phyloP scores from a whole-genome alignment of 495 filamentous ascomycete genomes.

The Melanomma pulvis-pyrius region DNA sequence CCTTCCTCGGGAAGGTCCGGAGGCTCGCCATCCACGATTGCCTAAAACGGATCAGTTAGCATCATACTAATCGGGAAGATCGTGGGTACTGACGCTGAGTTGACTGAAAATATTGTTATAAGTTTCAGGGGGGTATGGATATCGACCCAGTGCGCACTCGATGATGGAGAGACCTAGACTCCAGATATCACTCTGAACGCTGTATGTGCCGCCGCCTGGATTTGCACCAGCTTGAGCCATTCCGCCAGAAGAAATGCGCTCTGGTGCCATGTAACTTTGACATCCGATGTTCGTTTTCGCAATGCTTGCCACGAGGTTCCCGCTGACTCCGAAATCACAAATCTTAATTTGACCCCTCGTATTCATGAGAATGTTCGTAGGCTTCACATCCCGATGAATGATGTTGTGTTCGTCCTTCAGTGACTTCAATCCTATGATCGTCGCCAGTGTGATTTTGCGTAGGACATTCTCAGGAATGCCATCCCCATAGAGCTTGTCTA shows the following conservation, averaged over 20 bases:
- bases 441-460: slow-evolving; percentile 88
- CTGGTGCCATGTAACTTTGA: slow-evolving; percentile 99
- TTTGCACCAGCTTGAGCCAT: slow-evolving; percentile 74
- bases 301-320: slow-evolving; percentile 95
- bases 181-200: slow-evolving; percentile 98
- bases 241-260: slow-evolving; percentile 86
- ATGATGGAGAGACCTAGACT: slow-evolving; percentile 92
- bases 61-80: background rate
- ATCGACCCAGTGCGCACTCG: slow-evolving; percentile 92
- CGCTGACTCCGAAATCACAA: slow-evolving; percentile 97
- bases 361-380: slow-evolving; percentile 95
- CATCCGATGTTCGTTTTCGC: slow-evolving; percentile 99
- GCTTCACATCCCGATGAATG: slow-evolving; percentile 98
- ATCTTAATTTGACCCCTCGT: slow-evolving; percentile 92
- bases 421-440: slow-evolving; percentile 85
- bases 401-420: slow-evolving; percentile 99
- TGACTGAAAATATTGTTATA: slow-evolving; percentile 99
- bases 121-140: slow-evolving; percentile 97
- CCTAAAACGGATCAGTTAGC: slow-evolving; percentile 55
- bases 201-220: slow-evolving; percentile 81
- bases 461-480: slow-evolving; percentile 88
- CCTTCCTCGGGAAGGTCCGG: slow-evolving; percentile 77
- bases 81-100: slow-evolving; percentile 81
- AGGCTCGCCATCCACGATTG: slow-evolving; percentile 94
- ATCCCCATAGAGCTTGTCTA: slow-evolving; percentile 94